Conservation (phyloP, 2,329 filamentous ascomycete species). For the Fusarium ramigenum region DNA sequence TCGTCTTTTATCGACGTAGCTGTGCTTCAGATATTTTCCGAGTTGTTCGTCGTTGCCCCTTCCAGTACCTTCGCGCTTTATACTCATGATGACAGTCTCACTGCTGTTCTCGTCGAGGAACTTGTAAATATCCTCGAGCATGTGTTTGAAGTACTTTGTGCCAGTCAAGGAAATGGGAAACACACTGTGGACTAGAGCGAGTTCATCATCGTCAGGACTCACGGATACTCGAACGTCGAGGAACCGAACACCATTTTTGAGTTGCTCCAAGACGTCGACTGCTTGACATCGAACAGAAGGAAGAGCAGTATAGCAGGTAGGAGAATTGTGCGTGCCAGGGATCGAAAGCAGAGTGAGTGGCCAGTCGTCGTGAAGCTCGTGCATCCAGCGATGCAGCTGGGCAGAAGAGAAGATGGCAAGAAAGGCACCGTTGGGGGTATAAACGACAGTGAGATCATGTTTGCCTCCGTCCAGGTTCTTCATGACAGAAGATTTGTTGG, state of each 20-base stretch:
- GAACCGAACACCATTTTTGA: constrained; percentile 91
- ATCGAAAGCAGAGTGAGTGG: constrained; percentile 86
- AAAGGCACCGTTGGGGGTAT: constrained; percentile 64
- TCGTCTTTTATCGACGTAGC: constrained; percentile 69
- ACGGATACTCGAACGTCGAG: constrained; percentile 84
- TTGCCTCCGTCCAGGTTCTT: constrained; percentile 61
- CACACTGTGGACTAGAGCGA: constrained; percentile 87
- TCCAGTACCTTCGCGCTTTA: constrained; percentile 92
- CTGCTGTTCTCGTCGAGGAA: constrained; percentile 82
- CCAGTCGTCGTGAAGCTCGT: constrained; percentile 73
- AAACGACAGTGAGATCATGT: constrained; percentile 73
- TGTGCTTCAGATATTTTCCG: constrained; percentile 74
- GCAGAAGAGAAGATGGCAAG: constrained; percentile 76
- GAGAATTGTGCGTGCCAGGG: constrained; percentile 94
- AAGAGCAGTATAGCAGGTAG: constrained; percentile 83
- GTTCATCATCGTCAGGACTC: constrained; percentile 65
- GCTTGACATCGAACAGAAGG: constrained; percentile 95
- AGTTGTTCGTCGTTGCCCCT: constrained; percentile 82
- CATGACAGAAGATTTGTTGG: constrained; percentile 68
- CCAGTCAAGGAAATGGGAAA: constrained; percentile 90
- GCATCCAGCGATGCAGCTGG: constrained; percentile 82
- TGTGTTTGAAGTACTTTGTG: constrained; percentile 77
- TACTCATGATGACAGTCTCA: constrained; percentile 84
- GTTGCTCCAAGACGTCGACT: constrained; percentile 78
- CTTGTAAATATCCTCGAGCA: constrained; percentile 75